Conservation (phyloP, 768 basidiomycete genomes). For the Tephrocybe sp. region DNA sequence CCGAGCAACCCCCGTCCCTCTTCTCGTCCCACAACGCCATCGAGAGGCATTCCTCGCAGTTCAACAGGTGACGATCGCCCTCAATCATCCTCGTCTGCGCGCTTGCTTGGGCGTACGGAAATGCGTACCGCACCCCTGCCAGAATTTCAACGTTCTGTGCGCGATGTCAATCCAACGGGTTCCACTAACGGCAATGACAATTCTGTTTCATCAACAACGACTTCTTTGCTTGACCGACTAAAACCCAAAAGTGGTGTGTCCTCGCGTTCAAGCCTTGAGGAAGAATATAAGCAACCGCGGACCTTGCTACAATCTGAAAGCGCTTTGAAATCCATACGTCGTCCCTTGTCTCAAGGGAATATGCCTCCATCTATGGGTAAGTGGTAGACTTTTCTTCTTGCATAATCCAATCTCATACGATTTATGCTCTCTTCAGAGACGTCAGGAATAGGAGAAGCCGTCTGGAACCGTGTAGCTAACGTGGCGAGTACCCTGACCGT, state of each 20-base stretch:
- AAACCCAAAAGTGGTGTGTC: constrained; percentile 30
- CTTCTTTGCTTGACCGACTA: constrained; percentile 37
- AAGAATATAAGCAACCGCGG: constrained; percentile 22
- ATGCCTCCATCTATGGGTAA: neutral
- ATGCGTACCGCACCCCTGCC: neutral
- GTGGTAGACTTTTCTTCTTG: neutral
- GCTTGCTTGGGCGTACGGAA: neutral
- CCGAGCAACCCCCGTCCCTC: constrained; percentile 33
- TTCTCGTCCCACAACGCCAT: constrained; percentile 30
- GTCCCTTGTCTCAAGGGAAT: constrained; percentile 1
- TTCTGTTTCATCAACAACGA: constrained; percentile 15
- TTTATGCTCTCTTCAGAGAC: neutral
- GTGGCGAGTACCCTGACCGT: constrained; percentile 53
- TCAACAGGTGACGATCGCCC: neutral
- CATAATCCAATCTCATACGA: neutral
- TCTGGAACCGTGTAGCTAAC: constrained; percentile 58
- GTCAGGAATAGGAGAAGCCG: constrained; percentile 28
- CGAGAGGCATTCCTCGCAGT: neutral
- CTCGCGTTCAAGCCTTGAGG: constrained; percentile 43
- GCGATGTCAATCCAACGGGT: neutral
- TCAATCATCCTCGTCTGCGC: neutral
- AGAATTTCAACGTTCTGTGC: neutral
- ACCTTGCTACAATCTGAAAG: neutral
- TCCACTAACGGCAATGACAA: neutral
- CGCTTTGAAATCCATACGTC: constrained; percentile 1